Percentiles rank a stretch among this genome's conserved stretches.
Conservation (phyloP, 1,284 basidiomycete genomes). For the Sanguinoderma infundibulare region DNA sequence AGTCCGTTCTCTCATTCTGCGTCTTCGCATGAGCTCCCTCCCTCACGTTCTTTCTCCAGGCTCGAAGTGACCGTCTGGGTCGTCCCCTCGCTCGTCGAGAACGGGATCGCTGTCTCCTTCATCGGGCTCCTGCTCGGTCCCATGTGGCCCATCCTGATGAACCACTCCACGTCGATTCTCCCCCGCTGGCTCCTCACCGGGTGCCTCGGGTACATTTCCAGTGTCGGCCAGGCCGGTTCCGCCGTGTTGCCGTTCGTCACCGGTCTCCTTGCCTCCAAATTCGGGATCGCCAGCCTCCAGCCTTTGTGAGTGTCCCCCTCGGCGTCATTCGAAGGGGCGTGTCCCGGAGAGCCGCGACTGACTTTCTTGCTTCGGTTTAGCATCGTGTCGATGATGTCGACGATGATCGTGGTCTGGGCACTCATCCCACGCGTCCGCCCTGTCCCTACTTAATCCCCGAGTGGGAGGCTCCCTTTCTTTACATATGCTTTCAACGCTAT, state of each 20-base stretch:
- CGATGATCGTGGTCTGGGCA: slow-evolving; percentile 38
- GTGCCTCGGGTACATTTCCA: slow-evolving; percentile 71
- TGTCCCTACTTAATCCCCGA: slow-evolving; percentile 17
- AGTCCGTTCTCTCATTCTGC: slow-evolving; percentile 39
- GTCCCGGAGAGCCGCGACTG: not conserved
- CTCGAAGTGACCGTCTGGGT: slow-evolving; percentile 71
- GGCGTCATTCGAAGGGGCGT: not conserved
- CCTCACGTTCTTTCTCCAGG: slow-evolving; percentile 30
- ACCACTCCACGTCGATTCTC: slow-evolving; percentile 57
- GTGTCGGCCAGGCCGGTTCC: slow-evolving; percentile 68
- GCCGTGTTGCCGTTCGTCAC: slow-evolving; percentile 71
- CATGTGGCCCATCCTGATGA: slow-evolving; percentile 71
- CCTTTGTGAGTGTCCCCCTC: slow-evolving; percentile 51
- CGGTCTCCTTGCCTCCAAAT: slow-evolving; percentile 55
- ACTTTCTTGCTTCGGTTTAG: slow-evolving; percentile 10
- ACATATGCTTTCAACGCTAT: not conserved
- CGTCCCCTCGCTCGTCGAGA: slow-evolving; percentile 58
- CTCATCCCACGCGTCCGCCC: slow-evolving; percentile 34
- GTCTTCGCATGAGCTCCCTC: not conserved
- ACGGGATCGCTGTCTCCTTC: slow-evolving; percentile 61
- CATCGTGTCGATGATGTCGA: slow-evolving; percentile 37
- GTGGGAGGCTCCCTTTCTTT: not conserved
- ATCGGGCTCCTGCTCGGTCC: slow-evolving; percentile 51
- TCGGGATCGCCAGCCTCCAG: slow-evolving; percentile 61
- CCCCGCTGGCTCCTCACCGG: slow-evolving; percentile 66